Base-by-base conservation (phyloP, 208 protist species). In the Angomonas ambiguus region DNA sequence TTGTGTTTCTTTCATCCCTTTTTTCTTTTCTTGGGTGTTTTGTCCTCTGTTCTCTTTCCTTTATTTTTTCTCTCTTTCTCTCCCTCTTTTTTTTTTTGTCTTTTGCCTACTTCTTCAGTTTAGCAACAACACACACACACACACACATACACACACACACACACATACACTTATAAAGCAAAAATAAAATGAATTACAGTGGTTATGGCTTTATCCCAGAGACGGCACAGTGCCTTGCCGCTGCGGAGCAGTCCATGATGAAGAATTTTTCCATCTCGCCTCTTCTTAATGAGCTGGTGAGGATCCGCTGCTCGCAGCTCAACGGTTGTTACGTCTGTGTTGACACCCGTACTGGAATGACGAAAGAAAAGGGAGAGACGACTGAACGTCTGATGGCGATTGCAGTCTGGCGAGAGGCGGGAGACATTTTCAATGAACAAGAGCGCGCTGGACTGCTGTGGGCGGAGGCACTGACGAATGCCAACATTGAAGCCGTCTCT, bases 111-210 rank as follows among this genome's bases (percentile, higher is more conserved):
- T 56, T 11, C 5, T 56, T 8, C 49, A 11, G 6, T 45, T 45
- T n/a, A 45, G 38, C 16, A n/a, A n/a, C 8, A 45, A 45, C 8
- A 45, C 8, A 45, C 8, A 45, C 8, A 45, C 8, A 45, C 8
- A 45, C 8, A 45, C 8, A 45, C 8, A 45, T 8, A 45, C 38
- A 45, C 16, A 8, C 8, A 45, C 8, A 45, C 8, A 45, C 38
- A 45, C 16, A 45, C 8, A 45, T n/a, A n/a, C n/a, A n/a, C n/a
- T n/a, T n/a, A n/a, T n/a, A n/a, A n/a, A n/a, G n/a, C n/a, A n/a
- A n/a, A n/a, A n/a, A n/a, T n/a, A 45, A 45, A 8, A 45, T 45
- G 38, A 45, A 45, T 45, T 45, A n/a, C 38, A 45, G 38, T 45
- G 38, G 38, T n/a, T 45, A 45, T 16, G 11, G 16, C 11, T 45